These are phyloP conservation scores for Rhizophagus clarus DNA, from an alignment of 192 early-diverging fungal genomes.

Conservation along the genomic window DNA sequence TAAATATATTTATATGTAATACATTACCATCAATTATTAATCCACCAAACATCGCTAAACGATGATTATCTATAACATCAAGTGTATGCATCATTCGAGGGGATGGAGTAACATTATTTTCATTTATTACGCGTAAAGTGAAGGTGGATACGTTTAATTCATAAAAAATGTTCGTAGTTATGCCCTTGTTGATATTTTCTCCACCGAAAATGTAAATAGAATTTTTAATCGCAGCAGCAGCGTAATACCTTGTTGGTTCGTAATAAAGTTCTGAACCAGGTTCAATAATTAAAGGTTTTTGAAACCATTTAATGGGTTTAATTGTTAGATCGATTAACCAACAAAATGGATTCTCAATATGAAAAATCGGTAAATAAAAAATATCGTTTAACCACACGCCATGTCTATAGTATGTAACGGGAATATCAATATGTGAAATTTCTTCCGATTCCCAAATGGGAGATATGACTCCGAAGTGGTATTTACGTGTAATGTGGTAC, in stretches of 20 bases:
- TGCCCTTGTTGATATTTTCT: background rate
- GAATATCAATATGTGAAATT: background rate
- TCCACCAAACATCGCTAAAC: slow-evolving; percentile 5
- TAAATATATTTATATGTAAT: no score
- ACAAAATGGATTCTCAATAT: background rate
- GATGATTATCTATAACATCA: slow-evolving; percentile 1
- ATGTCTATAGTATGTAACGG: background rate
- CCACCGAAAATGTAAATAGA: slow-evolving; percentile 24
- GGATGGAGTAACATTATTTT: background rate
- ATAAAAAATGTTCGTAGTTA: slow-evolving; percentile 6
- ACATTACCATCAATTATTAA: no score
- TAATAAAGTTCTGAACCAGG: background rate
- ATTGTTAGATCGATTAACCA: background rate
- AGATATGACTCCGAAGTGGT: background rate
- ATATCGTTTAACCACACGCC: background rate
- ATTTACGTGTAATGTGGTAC: background rate
- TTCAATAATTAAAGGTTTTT: background rate
- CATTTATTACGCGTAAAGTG: background rate
- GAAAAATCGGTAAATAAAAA: slow-evolving; percentile 2
- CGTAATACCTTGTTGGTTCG: background rate
- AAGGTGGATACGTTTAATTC: background rate
- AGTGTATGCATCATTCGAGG: slow-evolving; percentile 18
- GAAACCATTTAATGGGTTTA: background rate
- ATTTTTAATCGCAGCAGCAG: background rate
- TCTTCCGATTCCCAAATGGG: slow-evolving; percentile 1